Conservation (phyloP, 2,329 filamentous ascomycete genomes). For the Penicillium sumatraense region DNA sequence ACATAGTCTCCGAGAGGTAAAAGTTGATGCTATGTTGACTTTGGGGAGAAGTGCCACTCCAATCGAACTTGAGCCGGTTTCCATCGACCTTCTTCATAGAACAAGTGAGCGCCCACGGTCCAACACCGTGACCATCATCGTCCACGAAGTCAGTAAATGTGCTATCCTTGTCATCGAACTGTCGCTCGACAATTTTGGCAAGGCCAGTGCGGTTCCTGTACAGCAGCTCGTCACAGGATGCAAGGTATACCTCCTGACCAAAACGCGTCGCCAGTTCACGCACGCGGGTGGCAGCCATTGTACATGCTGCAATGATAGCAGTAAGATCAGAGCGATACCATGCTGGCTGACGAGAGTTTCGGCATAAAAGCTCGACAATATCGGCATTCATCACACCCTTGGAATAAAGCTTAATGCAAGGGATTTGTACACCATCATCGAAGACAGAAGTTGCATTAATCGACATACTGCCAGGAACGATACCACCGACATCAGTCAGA, state of each 20-base stretch:
- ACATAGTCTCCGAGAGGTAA: slow-evolving; percentile 55
- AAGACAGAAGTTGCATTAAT: slow-evolving; percentile 54
- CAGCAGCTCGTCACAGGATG: slow-evolving; percentile 51
- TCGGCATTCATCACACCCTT: slow-evolving; percentile 50
- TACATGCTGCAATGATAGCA: slow-evolving; percentile 53
- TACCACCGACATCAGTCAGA: slow-evolving; percentile 52
- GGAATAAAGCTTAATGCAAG: slow-evolving; percentile 53
- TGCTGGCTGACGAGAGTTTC: slow-evolving; percentile 54
- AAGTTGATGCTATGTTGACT: slow-evolving; percentile 54
- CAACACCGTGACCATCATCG: slow-evolving; percentile 52
- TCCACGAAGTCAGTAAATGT: slow-evolving; percentile 57
- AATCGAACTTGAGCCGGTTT: slow-evolving; percentile 53
- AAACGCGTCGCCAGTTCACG: slow-evolving; percentile 53
- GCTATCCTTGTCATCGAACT: slow-evolving; percentile 48
- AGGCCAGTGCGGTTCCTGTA: slow-evolving; percentile 51
- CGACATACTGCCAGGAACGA: slow-evolving; percentile 57
- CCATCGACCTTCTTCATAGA: slow-evolving; percentile 50
- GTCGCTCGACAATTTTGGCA: slow-evolving; percentile 51
- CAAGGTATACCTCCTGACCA: slow-evolving; percentile 51
- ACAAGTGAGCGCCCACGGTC: slow-evolving; percentile 54
- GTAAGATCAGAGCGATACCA: slow-evolving; percentile 56
- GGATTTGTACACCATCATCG: slow-evolving; percentile 57
- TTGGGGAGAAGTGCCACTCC: slow-evolving; percentile 54
- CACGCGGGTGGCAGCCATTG: slow-evolving; percentile 50
- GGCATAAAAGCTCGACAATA: slow-evolving; percentile 51